phyloP scores from a whole-genome alignment of 2,329 filamentous ascomycete species.

The Colletotrichum sp. region DNA sequence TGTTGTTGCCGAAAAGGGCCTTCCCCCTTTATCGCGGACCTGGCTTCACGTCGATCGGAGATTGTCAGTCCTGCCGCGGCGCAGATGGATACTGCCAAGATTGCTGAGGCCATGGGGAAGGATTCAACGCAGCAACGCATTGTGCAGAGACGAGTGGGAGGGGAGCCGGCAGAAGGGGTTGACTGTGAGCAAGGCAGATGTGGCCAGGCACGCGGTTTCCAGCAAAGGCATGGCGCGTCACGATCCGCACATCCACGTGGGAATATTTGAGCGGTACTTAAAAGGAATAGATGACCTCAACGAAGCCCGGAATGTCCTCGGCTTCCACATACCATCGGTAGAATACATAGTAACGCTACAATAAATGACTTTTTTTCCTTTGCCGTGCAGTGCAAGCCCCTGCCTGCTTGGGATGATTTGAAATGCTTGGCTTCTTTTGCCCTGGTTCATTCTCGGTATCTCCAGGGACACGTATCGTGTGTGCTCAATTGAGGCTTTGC shows the following conservation, averaged over 20 bases:
- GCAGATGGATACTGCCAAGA: not conserved
- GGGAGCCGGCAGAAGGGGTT: not conserved
- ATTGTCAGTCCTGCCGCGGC: not conserved
- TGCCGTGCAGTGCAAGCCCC: not conserved
- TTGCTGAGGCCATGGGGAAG: not conserved
- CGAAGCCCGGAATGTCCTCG: not conserved
- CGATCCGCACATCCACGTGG: not conserved
- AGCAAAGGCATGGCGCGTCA: not conserved
- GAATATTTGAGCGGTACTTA: too few species aligned
- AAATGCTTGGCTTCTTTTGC: not conserved
- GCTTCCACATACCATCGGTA: not conserved
- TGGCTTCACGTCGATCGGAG: not conserved
- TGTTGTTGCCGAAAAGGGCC: not conserved
- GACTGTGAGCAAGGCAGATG: not conserved
- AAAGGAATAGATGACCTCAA: not conserved
- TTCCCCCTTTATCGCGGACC: not conserved
- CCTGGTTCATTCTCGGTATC: not conserved
- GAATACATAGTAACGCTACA: not conserved
- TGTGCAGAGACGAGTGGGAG: not conserved
- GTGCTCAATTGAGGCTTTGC: not conserved
- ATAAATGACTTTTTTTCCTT: not conserved
- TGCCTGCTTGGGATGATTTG: not conserved
- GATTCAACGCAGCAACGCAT: not conserved
- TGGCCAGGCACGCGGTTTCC: not conserved
- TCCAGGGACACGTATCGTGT: not conserved